Base-by-base conservation (phyloP, 2,329 filamentous ascomycete genomes). In the Trichophyton simii region DNA sequence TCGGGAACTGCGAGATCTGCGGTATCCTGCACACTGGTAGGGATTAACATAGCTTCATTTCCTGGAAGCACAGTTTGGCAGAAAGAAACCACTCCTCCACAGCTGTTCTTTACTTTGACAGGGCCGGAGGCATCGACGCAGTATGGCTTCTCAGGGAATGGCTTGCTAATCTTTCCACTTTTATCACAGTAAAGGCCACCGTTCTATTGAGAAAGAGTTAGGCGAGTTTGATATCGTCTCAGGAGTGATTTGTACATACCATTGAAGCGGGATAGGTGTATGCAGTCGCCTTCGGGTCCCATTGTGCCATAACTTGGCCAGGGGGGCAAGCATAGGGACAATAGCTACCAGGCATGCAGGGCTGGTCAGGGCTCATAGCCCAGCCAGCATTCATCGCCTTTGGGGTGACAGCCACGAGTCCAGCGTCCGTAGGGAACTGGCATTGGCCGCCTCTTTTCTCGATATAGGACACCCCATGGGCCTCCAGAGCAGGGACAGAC, bases 41-140 rank as follows among this genome's bases (percentile, higher is more conserved):
- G 87, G 68, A 91, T 91, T 66, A 91, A 78, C 87, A 91, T 91
- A 63, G 86, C 86, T 76, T 91, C 88, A 68, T 89, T 87, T 58
- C 88, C 88, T 18, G 88, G 88, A 63, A 91, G 75, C 13, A 90
- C 86, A 3, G 88, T 91, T 74, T 91, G 88, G 73, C 88, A 91
- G 74, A 88, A 89, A 2, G 88, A 83, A 60, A 90, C 81, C 13
- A 79, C 69, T 41, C 77, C 75, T 52, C 82, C 80, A 64, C 81
- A 82, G 66, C 85, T 84, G 77, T 90, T 91, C 63, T 84, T 77
- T 41, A 81, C 87, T 61, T 79, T 76, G 60, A 91, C 80, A 6
- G 83, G 71, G 50, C 86, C 87, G 20, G 83, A 83, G 54, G 87
- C 88, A 46, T 84, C 77, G 58, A 87, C 82, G 72, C 88, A 92